Conservation (phyloP, 805 yeast genomes). For the Brettanomyces naardenensis region DNA sequence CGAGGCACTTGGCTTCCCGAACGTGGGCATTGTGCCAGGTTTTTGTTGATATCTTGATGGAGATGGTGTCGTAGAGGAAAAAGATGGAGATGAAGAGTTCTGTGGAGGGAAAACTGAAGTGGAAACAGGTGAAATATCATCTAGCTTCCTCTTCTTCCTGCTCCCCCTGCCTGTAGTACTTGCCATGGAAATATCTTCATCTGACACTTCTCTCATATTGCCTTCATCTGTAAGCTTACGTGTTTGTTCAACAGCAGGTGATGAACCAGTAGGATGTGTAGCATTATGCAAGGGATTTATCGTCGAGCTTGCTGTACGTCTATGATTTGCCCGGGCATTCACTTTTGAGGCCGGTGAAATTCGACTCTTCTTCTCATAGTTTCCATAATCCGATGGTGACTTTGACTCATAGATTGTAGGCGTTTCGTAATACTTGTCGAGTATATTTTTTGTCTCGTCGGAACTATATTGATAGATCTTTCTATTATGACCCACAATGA, state of each 20-base stretch:
- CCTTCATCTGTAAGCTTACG: no score
- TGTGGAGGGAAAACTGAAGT: background rate
- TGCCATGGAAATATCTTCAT: background rate
- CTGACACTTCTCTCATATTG: no score
- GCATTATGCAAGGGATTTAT: conserved; percentile 3
- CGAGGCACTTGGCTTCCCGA: background rate
- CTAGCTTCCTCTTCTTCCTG: background rate
- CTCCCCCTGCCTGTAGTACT: no score
- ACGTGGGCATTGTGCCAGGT: background rate
- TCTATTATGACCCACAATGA: conserved; percentile 76
- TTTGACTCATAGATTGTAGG: conserved; percentile 45
- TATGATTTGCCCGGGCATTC: conserved; percentile 1
- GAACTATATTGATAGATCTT: conserved; percentile 81
- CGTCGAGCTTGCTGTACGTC: conserved; percentile 4
- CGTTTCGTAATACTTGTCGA: conserved; percentile 29
- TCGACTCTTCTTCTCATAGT: conserved; percentile 28
- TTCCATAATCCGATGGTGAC: conserved; percentile 61
- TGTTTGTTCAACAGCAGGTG: no score
- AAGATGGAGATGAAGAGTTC: background rate
- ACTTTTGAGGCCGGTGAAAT: conserved; percentile 1
- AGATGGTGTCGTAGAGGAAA: background rate
- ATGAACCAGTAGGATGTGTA: background rate
- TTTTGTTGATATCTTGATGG: conserved; percentile 2
- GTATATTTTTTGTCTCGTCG: conserved; percentile 47
- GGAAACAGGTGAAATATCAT: background rate